These are phyloP conservation scores for Pezicula radicicola DNA, from an alignment of 2,329 filamentous ascomycete species.

Conservation along the genomic window DNA sequence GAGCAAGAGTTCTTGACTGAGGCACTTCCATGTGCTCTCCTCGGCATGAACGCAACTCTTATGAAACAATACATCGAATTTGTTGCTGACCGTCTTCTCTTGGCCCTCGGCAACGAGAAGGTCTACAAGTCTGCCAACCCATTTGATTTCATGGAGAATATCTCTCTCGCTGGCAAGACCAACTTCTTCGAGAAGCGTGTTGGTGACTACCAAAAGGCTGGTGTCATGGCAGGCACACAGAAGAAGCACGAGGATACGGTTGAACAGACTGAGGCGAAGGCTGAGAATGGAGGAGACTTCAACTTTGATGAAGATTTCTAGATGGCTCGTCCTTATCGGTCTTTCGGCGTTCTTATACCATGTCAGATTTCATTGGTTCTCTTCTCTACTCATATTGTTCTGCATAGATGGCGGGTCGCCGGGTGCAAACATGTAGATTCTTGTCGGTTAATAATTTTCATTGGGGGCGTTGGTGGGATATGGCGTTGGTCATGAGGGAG, in stretches of 20 bases:
- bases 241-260: slow-evolving; percentile 56
- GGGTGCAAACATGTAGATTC: slow-evolving; percentile 17
- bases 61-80: slow-evolving; percentile 99
- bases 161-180: slow-evolving; percentile 97
- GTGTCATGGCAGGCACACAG: slow-evolving; percentile 93
- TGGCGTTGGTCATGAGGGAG: slow-evolving; percentile 7
- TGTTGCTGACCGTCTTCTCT: slow-evolving; percentile 89
- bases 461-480: slow-evolving; percentile 22
- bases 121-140: slow-evolving; percentile 91
- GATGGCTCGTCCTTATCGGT: slow-evolving; percentile 30
- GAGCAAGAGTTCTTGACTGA: slow-evolving; percentile 98
- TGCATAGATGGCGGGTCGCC: slow-evolving; percentile 27
- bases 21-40: slow-evolving; percentile 84
- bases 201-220: slow-evolving; percentile 98
- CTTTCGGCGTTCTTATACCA: slow-evolving; percentile 4
- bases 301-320: slow-evolving; percentile 97
- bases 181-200: slow-evolving; percentile 99
- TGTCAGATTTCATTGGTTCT: slow-evolving; percentile 8
- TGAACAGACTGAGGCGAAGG: slow-evolving; percentile 46
- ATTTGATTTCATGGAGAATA: slow-evolving; percentile 99
- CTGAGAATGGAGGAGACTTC: slow-evolving; percentile 73
- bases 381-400: slow-evolving; percentile 13
- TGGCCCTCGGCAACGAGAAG: slow-evolving; percentile 92
- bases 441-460: slow-evolving; percentile 13
- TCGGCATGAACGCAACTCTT: slow-evolving; percentile 94